Evolutionary conservation across 805 yeast species (phyloP).

Genomic region (Saccharomycopsis oosterbeekiorum): DNA sequence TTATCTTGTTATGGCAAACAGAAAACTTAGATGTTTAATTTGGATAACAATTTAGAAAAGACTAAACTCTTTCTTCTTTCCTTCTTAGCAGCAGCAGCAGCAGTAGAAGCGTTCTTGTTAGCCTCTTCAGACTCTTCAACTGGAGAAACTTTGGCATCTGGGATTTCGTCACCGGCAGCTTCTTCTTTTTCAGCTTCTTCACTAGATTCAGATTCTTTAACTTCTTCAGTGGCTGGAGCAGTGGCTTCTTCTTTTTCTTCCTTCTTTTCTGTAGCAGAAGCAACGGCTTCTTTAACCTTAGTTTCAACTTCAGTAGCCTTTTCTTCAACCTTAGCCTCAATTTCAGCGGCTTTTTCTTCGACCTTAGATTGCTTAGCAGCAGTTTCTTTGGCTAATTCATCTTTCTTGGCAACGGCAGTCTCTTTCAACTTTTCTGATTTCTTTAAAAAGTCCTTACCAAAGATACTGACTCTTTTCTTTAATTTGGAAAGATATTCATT

Average conservation of each 20-base stretch:
- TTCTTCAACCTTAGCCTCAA: constrained; percentile 3
- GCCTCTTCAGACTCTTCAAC: constrained; percentile 17
- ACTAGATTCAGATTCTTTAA: constrained; percentile 11
- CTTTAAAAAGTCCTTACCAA: constrained; percentile 13
- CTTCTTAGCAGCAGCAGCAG: constrained; percentile 17
- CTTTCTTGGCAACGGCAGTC: not conserved
- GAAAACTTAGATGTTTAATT: constrained; percentile 23
- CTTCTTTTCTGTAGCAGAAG: constrained; percentile 12
- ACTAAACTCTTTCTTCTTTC: constrained; percentile 35
- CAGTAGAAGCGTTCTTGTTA: constrained; percentile 15
- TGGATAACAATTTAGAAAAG: constrained; percentile 27
- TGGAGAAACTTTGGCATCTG: constrained; percentile 20
- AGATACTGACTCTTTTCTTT: constrained; percentile 13
- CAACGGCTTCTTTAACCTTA: constrained; percentile 3
- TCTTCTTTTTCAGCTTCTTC: constrained; percentile 13
- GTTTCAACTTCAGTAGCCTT: not conserved
- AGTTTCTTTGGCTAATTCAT: constrained; percentile 5
- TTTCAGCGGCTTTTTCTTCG: constrained; percentile 1
- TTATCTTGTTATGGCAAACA: not conserved
- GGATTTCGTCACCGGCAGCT: constrained; percentile 19
- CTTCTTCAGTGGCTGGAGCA: constrained; percentile 18
- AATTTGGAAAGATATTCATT: constrained; percentile 6
- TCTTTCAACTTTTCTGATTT: not conserved
- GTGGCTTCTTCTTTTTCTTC: constrained; percentile 14
- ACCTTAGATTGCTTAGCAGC: constrained; percentile 1